Base-by-base conservation (phyloP, 2,329 filamentous ascomycete species). In the Colletotrichum sansevieriae region DNA sequence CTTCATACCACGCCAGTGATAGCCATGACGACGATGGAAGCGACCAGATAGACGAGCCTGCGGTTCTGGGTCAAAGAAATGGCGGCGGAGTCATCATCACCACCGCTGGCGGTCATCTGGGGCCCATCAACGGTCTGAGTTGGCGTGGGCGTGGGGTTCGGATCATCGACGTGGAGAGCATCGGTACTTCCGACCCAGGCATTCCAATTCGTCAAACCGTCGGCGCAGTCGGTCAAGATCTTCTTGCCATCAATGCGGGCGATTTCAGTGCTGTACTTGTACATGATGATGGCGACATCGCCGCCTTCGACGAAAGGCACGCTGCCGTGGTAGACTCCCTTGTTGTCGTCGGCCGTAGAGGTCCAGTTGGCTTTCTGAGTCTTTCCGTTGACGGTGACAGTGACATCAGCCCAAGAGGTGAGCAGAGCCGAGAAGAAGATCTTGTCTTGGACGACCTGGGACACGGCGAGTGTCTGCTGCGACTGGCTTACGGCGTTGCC, bases 201-300 rank as follows among this genome's bases (percentile, higher is more conserved):
- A 60, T 72, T 73, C 62, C 65, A 73, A 51, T 73, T 73, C 11
- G 63, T 68, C 52, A 68, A 44, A 22, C 51, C 63, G 20, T 52
- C 54, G 13, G 39, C 52, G 47, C 70, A 71, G 15, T 61, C 58
- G 3, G 57, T 29, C 4, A 59, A 7, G 25, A 71, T 67, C 37
- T 52, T 25, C 41, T 39, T 58, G n/a, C 66, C 70, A 6, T 70
- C 51, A 22, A 70, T 70, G 51, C n/a, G 57, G 18, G 63, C 67
- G 6, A 70, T 67, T 37, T 67, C 67, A 15, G 46, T 51, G 3
- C 63, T 63, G 44, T 68, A 66, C 63, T 39, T 72, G 18, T 73
- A 74, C 33, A 83, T 74, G 8, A 82, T 71, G 15, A 80, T 78
- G 1, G 78, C 76, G 46, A 75, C 76, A 60, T 78, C 77, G 56